These are phyloP conservation scores for Alternaria sp. DNA, from an alignment of 2,329 filamentous ascomycete species.

Conservation along the genomic window DNA sequence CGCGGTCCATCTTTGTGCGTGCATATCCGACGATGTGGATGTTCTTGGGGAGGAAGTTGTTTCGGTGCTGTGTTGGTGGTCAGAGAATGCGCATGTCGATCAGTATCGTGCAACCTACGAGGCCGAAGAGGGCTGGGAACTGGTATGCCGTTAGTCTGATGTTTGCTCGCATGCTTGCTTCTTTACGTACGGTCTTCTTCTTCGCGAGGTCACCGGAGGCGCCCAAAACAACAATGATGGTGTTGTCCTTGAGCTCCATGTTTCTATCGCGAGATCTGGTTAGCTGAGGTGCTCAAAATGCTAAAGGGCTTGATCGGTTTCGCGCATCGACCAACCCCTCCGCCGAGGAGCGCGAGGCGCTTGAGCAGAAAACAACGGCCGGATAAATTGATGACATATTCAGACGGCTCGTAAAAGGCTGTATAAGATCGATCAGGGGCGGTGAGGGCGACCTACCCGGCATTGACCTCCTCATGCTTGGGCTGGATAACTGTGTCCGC, in stretches of 20 bases:
- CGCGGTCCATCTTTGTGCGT: slow-evolving; percentile 98
- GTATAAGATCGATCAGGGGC: background rate
- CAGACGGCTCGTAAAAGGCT: background rate
- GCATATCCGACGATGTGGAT: slow-evolving; percentile 98
- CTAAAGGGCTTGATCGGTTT: slow-evolving; percentile 2
- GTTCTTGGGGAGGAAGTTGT: slow-evolving; percentile 96
- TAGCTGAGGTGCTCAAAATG: slow-evolving; percentile 26
- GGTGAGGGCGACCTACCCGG: slow-evolving; percentile 50
- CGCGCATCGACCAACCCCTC: slow-evolving; percentile 19
- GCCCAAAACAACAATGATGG: slow-evolving; percentile 92
- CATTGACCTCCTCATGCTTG: slow-evolving; percentile 52
- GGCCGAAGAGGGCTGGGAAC: slow-evolving; percentile 96
- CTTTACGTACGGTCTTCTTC: slow-evolving; percentile 89
- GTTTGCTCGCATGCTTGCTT: background rate
- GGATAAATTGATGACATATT: slow-evolving; percentile 10
- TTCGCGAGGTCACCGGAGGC: slow-evolving; percentile 98
- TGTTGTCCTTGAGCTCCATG: slow-evolving; percentile 98
- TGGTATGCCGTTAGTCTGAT: slow-evolving; percentile 50
- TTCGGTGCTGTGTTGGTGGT: slow-evolving; percentile 75
- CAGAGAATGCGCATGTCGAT: slow-evolving; percentile 16
- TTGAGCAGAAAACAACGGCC: background rate
- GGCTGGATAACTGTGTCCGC: slow-evolving; percentile 57
- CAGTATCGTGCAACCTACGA: slow-evolving; percentile 68
- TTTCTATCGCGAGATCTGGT: slow-evolving; percentile 62
- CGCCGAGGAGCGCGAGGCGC: background rate